Evolutionary conservation across 2,329 filamentous ascomycete species (phyloP), one percentile per base, ranked within the genome.

Genomic region (Phaeosphaeriaceae sp.): DNA sequence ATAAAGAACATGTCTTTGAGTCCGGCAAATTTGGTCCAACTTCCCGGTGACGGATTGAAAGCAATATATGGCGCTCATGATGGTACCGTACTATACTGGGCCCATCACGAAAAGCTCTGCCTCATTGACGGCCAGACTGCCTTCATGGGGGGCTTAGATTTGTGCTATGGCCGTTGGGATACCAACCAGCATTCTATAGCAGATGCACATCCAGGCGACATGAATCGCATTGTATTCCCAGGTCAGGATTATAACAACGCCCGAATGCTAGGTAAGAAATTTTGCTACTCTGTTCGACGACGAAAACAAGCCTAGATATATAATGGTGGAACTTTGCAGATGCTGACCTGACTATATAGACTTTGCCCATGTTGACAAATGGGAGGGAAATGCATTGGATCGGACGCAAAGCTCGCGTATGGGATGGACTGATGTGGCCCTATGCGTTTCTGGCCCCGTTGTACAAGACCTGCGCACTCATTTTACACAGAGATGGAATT

Each of bases 191-290:
- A 97, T 70, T 84, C 89, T 1, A 91, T 96, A 56, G 84, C 91
- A 3, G 91, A 95, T 73, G 87, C 86, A 12, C 92, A 96, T 67
- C 90, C 91, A 0, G 84, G 84, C 3, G 83, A 96, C 69, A 70
- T 95, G 18, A 84, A 90, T 50, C 78, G 83, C 20, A 90, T 90
- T 35, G 73, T 96, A 9, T 96, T 93, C 72, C 90, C 91, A 0
- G 92, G 92, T 1, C 92, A 96, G 68, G 92, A 96, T 64, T 96
- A 90, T 77, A 96, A 96, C 76, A 96, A 96, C 61, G 90, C 91
- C 18, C 81, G 81, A 42, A 85, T 95, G 28, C 88, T 89, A 68
- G 92, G 69, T 71, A 94, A 71, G 64, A 45, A 28, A 13, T 33
- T 26, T 2, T 9, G 7, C 23, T 26, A 11, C 23, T 11, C 7